Percentiles rank a stretch among this genome's conserved stretches.
Conservation (phyloP, 345 rosid species). For the Draba incana region DNA sequence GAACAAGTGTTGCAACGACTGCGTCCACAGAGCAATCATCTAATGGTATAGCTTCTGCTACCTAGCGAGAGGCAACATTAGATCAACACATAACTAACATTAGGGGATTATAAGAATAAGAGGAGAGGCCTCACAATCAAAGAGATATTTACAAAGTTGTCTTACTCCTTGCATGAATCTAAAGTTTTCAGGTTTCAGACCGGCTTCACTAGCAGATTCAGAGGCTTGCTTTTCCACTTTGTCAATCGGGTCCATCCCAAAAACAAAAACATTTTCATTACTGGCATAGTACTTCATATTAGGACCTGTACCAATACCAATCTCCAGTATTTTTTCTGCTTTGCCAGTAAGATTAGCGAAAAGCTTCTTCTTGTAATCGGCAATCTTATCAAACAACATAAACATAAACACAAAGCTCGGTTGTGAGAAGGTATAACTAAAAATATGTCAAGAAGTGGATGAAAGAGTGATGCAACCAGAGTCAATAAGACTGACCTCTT, state of each 20-base stretch:
- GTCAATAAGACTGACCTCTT: constrained; percentile 54
- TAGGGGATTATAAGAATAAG: neutral
- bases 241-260: constrained; percentile 69
- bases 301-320: constrained; percentile 83
- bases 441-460: neutral
- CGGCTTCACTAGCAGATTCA: constrained; percentile 62
- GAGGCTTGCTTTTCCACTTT: constrained; percentile 70
- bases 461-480: constrained; percentile 6
- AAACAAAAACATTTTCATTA: constrained; percentile 49
- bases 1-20: constrained; percentile 71
- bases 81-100: neutral
- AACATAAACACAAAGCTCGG: neutral
- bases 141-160: neutral
- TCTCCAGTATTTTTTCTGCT: constrained; percentile 66
- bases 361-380: constrained; percentile 55
- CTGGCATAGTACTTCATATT: constrained; percentile 65
- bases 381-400: constrained; percentile 44
- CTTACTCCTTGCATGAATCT: constrained; percentile 67
- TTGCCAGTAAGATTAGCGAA: constrained; percentile 59
- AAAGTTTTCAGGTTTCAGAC: constrained; percentile 59
- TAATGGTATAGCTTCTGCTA: constrained; percentile 74
- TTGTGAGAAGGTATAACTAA: neutral
- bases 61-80: constrained; percentile 46
- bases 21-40: constrained; percentile 74
- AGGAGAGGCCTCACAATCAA: neutral